These are phyloP conservation scores for Phoenix dactylifera DNA, from an alignment of 176 grass and related monocot species.

Conservation along the genomic window DNA sequence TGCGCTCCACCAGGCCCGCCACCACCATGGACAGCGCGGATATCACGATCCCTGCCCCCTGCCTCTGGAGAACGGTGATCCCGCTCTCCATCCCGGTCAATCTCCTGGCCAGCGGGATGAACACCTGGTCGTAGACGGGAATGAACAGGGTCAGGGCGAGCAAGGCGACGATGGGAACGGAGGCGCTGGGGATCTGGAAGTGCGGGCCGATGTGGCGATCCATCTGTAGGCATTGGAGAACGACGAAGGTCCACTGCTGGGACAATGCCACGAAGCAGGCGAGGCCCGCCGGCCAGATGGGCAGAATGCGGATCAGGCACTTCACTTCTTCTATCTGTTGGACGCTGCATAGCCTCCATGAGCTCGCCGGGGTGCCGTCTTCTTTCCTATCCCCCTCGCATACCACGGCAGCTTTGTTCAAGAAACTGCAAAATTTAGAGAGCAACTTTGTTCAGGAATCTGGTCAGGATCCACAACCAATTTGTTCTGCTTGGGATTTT, in stretches of 20 bases:
- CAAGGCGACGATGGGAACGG: constrained; percentile 42
- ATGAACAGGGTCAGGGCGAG: constrained; percentile 45
- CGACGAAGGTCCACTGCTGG: constrained; percentile 56
- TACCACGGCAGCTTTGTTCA: constrained; percentile 62
- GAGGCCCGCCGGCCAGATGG: constrained; percentile 52
- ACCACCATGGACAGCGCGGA: constrained; percentile 58
- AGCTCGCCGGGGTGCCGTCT: constrained; percentile 39
- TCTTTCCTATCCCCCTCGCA: constrained; percentile 38
- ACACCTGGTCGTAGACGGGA: constrained; percentile 47
- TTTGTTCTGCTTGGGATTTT: too few relatives aligned
- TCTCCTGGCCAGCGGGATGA: constrained; percentile 46
- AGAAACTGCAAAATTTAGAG: constrained; percentile 23
- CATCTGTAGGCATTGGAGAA: constrained; percentile 51
- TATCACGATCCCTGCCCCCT: constrained; percentile 49
- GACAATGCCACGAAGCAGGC: constrained; percentile 44
- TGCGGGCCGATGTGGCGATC: constrained; percentile 44
- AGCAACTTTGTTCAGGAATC: too few relatives aligned
- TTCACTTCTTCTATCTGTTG: constrained; percentile 74
- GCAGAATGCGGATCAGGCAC: constrained; percentile 69
- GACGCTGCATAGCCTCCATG: constrained; percentile 59
- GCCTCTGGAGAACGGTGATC: constrained; percentile 70
- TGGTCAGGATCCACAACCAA: too few relatives aligned
- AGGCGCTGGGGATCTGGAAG: constrained; percentile 51
- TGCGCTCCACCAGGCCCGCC: constrained; percentile 48
- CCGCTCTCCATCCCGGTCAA: constrained; percentile 50